Percentiles rank a stretch among this genome's conserved stretches.
Evolutionary conservation across 257 asterid species (phyloP).

Genomic region (Rubia yunnanensis): DNA sequence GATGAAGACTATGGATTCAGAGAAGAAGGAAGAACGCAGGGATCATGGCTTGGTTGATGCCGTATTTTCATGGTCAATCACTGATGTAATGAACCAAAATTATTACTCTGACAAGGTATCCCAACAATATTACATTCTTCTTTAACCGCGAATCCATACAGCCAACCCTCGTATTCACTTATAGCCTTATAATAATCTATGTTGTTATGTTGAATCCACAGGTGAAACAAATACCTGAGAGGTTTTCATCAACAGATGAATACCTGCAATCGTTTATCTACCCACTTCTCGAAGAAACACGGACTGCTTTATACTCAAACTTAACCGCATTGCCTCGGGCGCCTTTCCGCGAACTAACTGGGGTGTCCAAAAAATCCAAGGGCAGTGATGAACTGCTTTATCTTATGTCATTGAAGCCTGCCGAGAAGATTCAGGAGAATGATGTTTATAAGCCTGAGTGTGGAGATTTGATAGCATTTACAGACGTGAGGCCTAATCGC

Average conservation of each 20-base stretch:
- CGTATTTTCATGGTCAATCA: background rate
- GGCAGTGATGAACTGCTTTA: conserved; percentile 9
- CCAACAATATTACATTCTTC: no score
- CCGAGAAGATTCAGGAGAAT: background rate
- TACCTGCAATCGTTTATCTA: conserved; percentile 38
- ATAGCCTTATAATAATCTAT: no score
- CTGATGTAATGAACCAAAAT: background rate
- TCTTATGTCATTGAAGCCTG: conserved; percentile 9
- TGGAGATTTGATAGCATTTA: conserved; percentile 50
- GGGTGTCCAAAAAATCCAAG: conserved; percentile 4
- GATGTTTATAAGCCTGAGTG: conserved; percentile 36
- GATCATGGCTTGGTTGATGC: background rate
- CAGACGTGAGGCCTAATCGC: conserved; percentile 27
- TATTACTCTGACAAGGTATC: background rate
- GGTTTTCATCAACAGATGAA: conserved; percentile 29
- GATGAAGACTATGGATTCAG: no score
- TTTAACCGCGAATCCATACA: no score
- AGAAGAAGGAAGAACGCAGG: background rate
- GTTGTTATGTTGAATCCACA: conserved; percentile 3
- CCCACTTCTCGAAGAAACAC: conserved; percentile 67
- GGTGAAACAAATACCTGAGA: conserved; percentile 39
- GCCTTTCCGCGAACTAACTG: conserved; percentile 22
- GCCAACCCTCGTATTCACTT: no score
- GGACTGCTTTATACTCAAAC: conserved; percentile 48
- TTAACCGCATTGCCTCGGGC: conserved; percentile 30